Percentiles rank a stretch among this genome's conserved stretches.
phyloP scores from a whole-genome alignment of 2,329 filamentous ascomycete species.

The Tolypocladium tundrense region DNA sequence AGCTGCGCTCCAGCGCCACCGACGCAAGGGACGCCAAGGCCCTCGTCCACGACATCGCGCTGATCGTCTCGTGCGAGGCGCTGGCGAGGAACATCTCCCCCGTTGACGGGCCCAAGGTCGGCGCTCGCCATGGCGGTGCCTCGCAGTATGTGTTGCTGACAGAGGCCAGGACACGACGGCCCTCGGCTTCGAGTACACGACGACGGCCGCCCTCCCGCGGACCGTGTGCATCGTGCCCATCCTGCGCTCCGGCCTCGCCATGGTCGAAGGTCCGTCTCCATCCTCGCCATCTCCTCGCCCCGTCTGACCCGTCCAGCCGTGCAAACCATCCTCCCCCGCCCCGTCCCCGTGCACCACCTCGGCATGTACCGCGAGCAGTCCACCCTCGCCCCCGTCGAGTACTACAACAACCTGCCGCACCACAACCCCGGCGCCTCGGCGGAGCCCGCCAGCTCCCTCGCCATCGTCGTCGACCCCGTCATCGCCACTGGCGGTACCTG shows the following conservation, averaged over 20 bases:
- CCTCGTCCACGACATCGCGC: conserved; percentile 76
- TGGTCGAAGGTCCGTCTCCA: conserved; percentile 62
- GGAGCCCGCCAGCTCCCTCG: conserved; percentile 41
- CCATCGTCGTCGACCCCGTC: conserved; percentile 81
- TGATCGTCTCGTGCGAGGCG: conserved; percentile 76
- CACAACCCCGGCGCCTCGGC: conserved; percentile 36
- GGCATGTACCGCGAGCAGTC: conserved; percentile 87
- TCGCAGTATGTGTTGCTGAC: background rate
- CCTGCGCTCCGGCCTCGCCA: conserved; percentile 80
- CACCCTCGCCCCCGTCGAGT: conserved; percentile 83
- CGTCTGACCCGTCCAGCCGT: conserved; percentile 41
- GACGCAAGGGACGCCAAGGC: conserved; percentile 66
- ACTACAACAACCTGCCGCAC: conserved; percentile 94
- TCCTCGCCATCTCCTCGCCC: background rate
- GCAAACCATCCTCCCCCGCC: conserved; percentile 67
- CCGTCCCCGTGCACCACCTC: conserved; percentile 83
- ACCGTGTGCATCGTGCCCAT: conserved; percentile 80
- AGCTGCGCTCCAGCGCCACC: conserved; percentile 66
- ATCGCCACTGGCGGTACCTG: conserved; percentile 91
- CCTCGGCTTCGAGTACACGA: conserved; percentile 65
- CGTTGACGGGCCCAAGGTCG: conserved; percentile 53
- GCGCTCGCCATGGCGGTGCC: background rate
- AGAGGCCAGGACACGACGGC: conserved; percentile 59
- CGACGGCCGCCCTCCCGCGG: conserved; percentile 50
- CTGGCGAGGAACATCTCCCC: conserved; percentile 53